A percentile compares a stretch with the other conserved stretches of the same genome.
phyloP scores from a whole-genome alignment of 2,329 filamentous ascomycete genomes.

The Lachnellula arida region DNA sequence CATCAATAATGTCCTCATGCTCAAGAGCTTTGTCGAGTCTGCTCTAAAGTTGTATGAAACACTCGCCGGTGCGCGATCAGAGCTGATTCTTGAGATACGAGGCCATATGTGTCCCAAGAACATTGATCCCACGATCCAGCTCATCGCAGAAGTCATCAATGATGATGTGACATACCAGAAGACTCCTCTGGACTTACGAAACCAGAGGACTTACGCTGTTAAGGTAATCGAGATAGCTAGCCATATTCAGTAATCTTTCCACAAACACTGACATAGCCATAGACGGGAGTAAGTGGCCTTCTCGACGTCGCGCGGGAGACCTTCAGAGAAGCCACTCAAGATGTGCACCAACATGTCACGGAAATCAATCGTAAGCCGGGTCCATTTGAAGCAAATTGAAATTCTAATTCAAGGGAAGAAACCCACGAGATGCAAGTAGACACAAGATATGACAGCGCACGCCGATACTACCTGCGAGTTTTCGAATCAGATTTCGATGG shows the following conservation, averaged over 20 bases:
- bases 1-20: constrained; percentile 79
- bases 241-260: not conserved
- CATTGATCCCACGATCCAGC: constrained; percentile 53
- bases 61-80: constrained; percentile 57
- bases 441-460: constrained; percentile 69
- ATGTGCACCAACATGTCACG: constrained; percentile 67
- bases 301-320: constrained; percentile 84
- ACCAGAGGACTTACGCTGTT: constrained; percentile 87
- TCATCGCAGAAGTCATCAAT: constrained; percentile 71
- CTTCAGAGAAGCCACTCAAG: constrained; percentile 82
- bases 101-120: constrained; percentile 63
- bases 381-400: too few relatives aligned
- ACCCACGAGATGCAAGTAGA: constrained; percentile 54
- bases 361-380: constrained; percentile 55
- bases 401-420: constrained; percentile 19
- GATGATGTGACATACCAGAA: constrained; percentile 74
- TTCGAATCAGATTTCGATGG: constrained; percentile 57
- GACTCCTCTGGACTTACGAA: constrained; percentile 77
- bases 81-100: constrained; percentile 63
- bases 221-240: constrained; percentile 46
- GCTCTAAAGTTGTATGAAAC: constrained; percentile 65
- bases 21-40: constrained; percentile 74
- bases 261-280: constrained; percentile 19
- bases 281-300: constrained; percentile 77
- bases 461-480: constrained; percentile 76